These are phyloP conservation scores for Yarrowia deformans DNA, from an alignment of 805 yeast genomes.

Conservation along the genomic window DNA sequence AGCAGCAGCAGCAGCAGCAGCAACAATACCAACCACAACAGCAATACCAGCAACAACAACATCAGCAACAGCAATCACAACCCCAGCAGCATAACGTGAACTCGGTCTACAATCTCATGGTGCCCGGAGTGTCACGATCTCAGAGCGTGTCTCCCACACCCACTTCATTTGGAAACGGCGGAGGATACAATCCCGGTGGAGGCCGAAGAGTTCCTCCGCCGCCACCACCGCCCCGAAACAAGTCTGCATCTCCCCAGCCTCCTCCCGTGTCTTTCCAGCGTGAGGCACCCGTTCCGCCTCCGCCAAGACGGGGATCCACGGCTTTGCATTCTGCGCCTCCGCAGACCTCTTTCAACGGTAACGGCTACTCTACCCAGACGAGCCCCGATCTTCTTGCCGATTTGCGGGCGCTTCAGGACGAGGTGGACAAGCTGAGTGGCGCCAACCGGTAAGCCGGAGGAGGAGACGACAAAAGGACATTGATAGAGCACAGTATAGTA, in stretches of 20 bases:
- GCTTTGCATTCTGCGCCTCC: slow-evolving; percentile 37
- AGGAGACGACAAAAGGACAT: slow-evolving; percentile 2
- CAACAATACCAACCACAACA: slow-evolving; percentile 45
- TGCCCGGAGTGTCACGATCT: slow-evolving; percentile 29
- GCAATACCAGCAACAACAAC: slow-evolving; percentile 41
- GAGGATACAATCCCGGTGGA: background rate
- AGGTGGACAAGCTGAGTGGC: slow-evolving; percentile 62
- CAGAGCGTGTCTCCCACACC: slow-evolving; percentile 37
- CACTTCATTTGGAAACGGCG: slow-evolving; percentile 12
- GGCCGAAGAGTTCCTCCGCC: slow-evolving; percentile 43
- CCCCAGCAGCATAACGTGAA: slow-evolving; percentile 19
- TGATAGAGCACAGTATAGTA: slow-evolving; percentile 9
- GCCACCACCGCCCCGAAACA: slow-evolving; percentile 46
- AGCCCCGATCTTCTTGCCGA: slow-evolving; percentile 65
- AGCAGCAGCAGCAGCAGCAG: slow-evolving; percentile 43
- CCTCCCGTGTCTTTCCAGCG: slow-evolving; percentile 22
- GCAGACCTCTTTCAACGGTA: slow-evolving; percentile 28
- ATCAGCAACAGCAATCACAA: slow-evolving; percentile 38
- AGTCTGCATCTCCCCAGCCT: slow-evolving; percentile 51
- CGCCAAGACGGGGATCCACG: slow-evolving; percentile 22
- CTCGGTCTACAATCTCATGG: slow-evolving; percentile 38
- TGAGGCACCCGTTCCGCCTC: slow-evolving; percentile 36
- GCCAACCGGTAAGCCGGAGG: background rate
- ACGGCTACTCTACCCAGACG: slow-evolving; percentile 22
- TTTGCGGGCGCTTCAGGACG: slow-evolving; percentile 70